Base-by-base conservation (phyloP, 441 rosid species). In the Erodium trifolium region DNA sequence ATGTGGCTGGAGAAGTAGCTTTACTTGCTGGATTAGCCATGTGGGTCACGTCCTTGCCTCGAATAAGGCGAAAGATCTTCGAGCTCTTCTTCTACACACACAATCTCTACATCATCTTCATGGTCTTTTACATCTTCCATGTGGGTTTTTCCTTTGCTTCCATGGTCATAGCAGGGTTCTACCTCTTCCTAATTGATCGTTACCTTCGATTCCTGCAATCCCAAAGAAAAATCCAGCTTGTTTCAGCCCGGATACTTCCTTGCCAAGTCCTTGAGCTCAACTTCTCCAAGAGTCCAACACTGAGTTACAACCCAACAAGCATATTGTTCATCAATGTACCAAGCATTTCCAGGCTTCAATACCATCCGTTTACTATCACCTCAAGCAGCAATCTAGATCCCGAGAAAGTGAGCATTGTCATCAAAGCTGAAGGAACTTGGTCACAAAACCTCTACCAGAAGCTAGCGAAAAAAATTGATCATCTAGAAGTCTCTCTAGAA, bases 21-120 rank as follows among this genome's bases (percentile, higher is more conserved):
- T 70, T 86, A 53, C 19, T 82, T n/a, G 77, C 79, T n/a, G 90
- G 93, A 66, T 67, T 88, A 1, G 68, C 8, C 35, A 10, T 88
- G 72, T 88, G 93, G 93, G 79, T 77, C 31, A 78, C 93, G 19
- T 82, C 90, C 34, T 55, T 74, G 51, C 87, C 93, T 5, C 69
- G 66, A 2, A 70, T 88, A 55, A 76, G 93, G 23, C 72, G 86
- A 67, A 86, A 78, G 72, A 59, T 78, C 62, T 88, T 88, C 67
- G 93, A 88, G 77, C 74, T 88, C 65, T 88, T 88, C 83, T 84
- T 84, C 65, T 88, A 88, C 64, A 78, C 87, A 0, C 93, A 88
- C 65, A 68, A 86, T 19, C 85, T 86, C 67, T 88, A 88, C 80
- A 70, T 81, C 16, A 43, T 82, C 77, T 86, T 88, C 68, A 66